phyloP scores from a whole-genome alignment of 257 asterid species.

The Vinca minor region DNA sequence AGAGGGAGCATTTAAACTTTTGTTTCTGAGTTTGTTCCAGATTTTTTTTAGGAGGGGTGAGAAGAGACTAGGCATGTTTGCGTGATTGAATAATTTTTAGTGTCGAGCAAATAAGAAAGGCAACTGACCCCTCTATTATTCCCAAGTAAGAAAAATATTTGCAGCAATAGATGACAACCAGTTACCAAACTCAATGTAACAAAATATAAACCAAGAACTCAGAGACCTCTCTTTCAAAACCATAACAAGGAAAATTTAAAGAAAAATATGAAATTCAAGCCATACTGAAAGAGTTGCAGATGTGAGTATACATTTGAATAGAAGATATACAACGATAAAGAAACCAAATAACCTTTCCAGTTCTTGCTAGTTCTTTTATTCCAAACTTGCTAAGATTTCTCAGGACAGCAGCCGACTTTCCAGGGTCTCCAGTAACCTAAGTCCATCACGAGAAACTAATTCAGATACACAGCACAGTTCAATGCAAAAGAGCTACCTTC shows the following conservation, averaged over 20 bases:
- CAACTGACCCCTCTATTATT: not conserved
- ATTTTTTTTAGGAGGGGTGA: not conserved
- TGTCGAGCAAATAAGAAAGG: not conserved
- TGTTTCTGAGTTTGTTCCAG: no score
- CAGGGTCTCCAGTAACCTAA: constrained; percentile 95
- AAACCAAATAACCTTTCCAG: constrained; percentile 58
- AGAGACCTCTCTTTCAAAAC: not conserved
- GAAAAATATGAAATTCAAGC: not conserved
- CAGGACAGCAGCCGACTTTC: constrained; percentile 70
- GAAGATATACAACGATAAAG: constrained; percentile 3
- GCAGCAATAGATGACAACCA: not conserved
- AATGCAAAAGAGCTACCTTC: not conserved
- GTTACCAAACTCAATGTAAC: not conserved
- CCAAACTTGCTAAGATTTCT: constrained; percentile 77
- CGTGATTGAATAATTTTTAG: not conserved
- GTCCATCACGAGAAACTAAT: constrained; percentile 14
- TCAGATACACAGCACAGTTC: not conserved
- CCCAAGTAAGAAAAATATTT: no score
- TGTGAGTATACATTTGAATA: not conserved
- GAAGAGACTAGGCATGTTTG: not conserved
- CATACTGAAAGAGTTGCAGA: not conserved
- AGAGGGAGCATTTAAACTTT: no score
- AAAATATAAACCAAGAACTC: not conserved
- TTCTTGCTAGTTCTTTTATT: constrained; percentile 70
- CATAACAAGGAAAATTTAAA: not conserved